Base-by-base conservation (phyloP, 1,139 yeast species). In the Yamadazyma pseudoaaseri region DNA sequence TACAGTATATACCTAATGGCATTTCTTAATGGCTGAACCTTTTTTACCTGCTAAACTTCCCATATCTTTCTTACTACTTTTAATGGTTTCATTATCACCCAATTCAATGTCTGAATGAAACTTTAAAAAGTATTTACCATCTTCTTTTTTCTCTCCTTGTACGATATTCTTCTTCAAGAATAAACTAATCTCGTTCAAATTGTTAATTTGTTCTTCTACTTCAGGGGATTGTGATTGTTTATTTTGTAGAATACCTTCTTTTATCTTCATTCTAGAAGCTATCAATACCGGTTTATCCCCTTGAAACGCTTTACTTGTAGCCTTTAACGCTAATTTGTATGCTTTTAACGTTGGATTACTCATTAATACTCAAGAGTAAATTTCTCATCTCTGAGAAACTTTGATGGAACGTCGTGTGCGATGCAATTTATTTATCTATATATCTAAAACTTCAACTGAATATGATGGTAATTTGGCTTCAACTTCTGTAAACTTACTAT, bases 71-170 rank as follows among this genome's bases (percentile, higher is more conserved):
- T 57, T 55, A 22, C 48, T 45, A 35, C 60, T 63, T 43, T 65
- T 69, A 43, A 70, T 70, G 26, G 66, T 58, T 32, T 70, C 95
- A 56, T 92, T 92, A 54, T 89, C 96, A 10, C 97, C 97, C 34
- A 90, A 68, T 58, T 92, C 97, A 0, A 95, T 86, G 33, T 83
- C 77, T 34, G 77, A 65, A 54, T 87, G 96, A 48, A 92, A 81
- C 44, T 83, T 81, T 49, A 89, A 65, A 37, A 63, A 61, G 42
- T 71, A 75, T 34, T 61, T 70, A 5, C 65, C 70, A 16, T 67
- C 70, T 0, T 61, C 66, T 33, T 71, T 71, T 49, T 65, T 70
- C 36, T 62, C 66, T 4, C 96, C 98, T 60, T 92, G 98, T 2
- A 92, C 97, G 14, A 92, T 70, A 57, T 92, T 90, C 39, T 71